Conservation (phyloP, 1,284 basidiomycete genomes). For the Puccinia triticina region DNA sequence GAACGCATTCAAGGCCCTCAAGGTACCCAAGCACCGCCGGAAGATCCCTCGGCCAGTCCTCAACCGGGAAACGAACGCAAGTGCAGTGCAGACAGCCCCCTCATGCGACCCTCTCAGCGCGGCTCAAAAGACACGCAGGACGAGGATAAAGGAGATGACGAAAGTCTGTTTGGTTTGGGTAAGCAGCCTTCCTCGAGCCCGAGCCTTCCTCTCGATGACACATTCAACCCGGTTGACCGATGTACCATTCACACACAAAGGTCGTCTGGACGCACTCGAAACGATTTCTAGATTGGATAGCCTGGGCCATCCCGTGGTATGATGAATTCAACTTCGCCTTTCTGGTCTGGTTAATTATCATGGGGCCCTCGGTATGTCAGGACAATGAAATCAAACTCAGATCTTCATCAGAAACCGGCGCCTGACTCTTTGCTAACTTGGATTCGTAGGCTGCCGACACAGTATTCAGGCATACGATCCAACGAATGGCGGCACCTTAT, state of each 20-base stretch:
- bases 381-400: too few species aligned
- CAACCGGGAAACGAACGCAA: slow-evolving; percentile 2
- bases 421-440: neutral
- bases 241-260: neutral
- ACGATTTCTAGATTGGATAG: slow-evolving; percentile 41
- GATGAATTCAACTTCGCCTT: slow-evolving; percentile 46
- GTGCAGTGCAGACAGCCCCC: neutral
- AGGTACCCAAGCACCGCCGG: slow-evolving; percentile 15
- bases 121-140: slow-evolving; percentile 25
- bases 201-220: neutral
- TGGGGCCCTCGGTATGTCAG: slow-evolving; percentile 32
- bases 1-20: slow-evolving; percentile 47
- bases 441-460: slow-evolving; percentile 35
- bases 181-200: neutral
- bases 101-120: slow-evolving; percentile 6
- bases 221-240: neutral
- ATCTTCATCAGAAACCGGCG: too few species aligned
- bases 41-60: slow-evolving; percentile 40
- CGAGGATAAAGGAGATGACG: slow-evolving; percentile 35
- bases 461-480: slow-evolving; percentile 33
- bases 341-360: slow-evolving; percentile 42
- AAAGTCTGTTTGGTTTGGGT: slow-evolving; percentile 49
- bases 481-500: slow-evolving; percentile 36
- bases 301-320: slow-evolving; percentile 49
- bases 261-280: slow-evolving; percentile 34